phyloP scores from a whole-genome alignment of 2,329 filamentous ascomycete genomes.

The Xylaria sp. region DNA sequence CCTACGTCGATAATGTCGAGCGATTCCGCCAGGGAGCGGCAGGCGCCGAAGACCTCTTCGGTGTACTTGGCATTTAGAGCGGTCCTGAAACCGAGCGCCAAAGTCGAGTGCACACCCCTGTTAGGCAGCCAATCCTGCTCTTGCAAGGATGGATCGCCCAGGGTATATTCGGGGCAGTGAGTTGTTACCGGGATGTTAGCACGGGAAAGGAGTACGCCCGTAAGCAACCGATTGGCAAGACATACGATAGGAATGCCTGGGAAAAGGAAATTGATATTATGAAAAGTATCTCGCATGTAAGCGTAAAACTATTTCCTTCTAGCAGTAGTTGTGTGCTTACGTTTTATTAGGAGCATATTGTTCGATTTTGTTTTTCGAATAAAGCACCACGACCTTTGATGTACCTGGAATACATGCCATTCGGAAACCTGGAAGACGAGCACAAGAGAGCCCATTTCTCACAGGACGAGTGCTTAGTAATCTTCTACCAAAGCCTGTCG shows the following conservation, averaged over 20 bases:
- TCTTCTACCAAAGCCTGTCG: constrained; percentile 4
- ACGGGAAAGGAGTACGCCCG: constrained; percentile 12
- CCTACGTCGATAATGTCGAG: constrained; percentile 3
- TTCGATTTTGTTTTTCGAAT: background rate
- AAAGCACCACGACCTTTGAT: background rate
- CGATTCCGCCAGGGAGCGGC: background rate
- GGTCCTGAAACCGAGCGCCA: background rate
- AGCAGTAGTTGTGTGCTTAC: no score
- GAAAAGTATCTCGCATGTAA: background rate
- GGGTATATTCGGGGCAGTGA: constrained; percentile 6
- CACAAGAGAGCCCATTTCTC: background rate
- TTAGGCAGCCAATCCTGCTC: background rate
- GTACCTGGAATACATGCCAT: constrained; percentile 11
- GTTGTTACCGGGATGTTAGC: constrained; percentile 12
- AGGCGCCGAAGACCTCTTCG: background rate
- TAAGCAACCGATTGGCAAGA: background rate
- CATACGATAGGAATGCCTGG: background rate
- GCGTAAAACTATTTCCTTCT: no score
- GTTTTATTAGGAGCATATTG: constrained; percentile 5
- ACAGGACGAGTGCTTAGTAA: background rate
- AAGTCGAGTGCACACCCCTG: background rate
- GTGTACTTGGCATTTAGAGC: background rate
- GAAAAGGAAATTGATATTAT: background rate
- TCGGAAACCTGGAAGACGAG: background rate
- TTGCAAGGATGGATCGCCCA: background rate